Base-by-base conservation (phyloP, 306 rosid genomes). In the Clitoria ternatea region DNA sequence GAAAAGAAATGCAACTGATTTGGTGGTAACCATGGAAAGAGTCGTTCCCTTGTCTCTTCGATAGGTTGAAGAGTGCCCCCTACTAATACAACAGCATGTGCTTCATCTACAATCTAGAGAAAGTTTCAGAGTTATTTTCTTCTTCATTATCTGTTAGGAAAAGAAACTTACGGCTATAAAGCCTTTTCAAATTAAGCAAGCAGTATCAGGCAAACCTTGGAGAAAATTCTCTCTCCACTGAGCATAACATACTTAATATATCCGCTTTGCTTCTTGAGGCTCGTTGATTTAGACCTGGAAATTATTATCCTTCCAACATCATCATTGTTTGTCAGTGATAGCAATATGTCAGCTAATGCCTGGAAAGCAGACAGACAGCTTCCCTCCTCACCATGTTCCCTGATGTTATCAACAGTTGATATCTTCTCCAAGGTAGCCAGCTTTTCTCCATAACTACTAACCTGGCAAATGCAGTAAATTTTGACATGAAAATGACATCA, bases 51-150 rank as follows among this genome's bases (percentile, higher is more conserved):
- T 53, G 90, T 87, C 84, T 94, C 98, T 81, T 90, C 98, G 76
- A 87, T 84, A 59, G 98, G 98, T 72, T 89, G 97, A 69, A 90
- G 85, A 52, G 98, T 94, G 67, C 97, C 96, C 24, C 98, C 98
- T 26, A 92, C 91, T 82, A 94, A 80, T 54, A 94, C 72, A 27
- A 90, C 94, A 3, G 98, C 96, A 80, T 87, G 97, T 69, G 96
- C 89, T 84, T 88, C 90, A 55, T 84, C 88, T 62, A 81, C 84
- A 84, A 94, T 85, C 98, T 94, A 78, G 48, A 79, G 53, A 68
- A 85, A 55, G 70, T 57, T 65, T 27, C 77, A 48, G 29, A 39
- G 70, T 78, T 75, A 59, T 44, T 66, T 23, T 47, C 59, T 55
- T 49, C 42, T 61, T 67, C 80, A 80, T 35, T 49, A 60, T 59